These are phyloP conservation scores for Mortierella sp. DNA, from an alignment of 371 early-diverging fungal species.

Conservation along the genomic window DNA sequence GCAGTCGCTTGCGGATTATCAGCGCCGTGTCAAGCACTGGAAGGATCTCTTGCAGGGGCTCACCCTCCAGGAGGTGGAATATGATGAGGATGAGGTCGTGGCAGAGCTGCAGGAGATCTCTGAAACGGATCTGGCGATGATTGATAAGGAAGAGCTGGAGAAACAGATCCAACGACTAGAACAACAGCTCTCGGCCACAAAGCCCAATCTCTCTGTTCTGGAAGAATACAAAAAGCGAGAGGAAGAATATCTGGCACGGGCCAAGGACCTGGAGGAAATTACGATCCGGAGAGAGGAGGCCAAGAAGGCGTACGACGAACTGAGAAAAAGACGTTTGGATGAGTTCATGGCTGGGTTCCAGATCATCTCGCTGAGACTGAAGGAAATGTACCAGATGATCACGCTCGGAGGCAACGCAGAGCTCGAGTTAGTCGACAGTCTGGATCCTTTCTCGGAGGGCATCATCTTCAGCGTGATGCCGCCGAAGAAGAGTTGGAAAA, in stretches of 20 bases:
- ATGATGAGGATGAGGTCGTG: constrained; percentile 55
- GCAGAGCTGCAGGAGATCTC: constrained; percentile 61
- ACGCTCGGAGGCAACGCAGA: constrained; percentile 99
- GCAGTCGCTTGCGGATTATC: constrained; percentile 59
- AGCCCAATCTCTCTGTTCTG: constrained; percentile 91
- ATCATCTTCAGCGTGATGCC: constrained; percentile 99
- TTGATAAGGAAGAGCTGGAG: constrained; percentile 67
- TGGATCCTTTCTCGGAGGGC: constrained; percentile 99
- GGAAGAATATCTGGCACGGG: constrained; percentile 77
- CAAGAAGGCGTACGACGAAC: constrained; percentile 78
- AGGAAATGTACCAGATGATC: constrained; percentile 99
- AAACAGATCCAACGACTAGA: constrained; percentile 50
- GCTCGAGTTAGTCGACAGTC: constrained; percentile 98
- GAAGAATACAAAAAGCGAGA: constrained; percentile 87
- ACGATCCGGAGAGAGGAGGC: constrained; percentile 79
- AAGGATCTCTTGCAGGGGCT: constrained; percentile 62
- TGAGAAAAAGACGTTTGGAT: constrained; percentile 86
- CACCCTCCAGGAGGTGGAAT: constrained; percentile 72
- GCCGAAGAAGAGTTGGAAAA: constrained; percentile 99
- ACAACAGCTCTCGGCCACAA: constrained; percentile 60
- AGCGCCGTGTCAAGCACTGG: constrained; percentile 68
- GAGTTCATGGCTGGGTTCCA: constrained; percentile 99
- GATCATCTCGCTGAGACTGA: constrained; percentile 93
- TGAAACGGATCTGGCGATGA: constrained; percentile 66
- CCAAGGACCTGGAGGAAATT: constrained; percentile 80